Conservation (phyloP, 2,329 filamentous ascomycete species). For the Dothideomycetes sp. region DNA sequence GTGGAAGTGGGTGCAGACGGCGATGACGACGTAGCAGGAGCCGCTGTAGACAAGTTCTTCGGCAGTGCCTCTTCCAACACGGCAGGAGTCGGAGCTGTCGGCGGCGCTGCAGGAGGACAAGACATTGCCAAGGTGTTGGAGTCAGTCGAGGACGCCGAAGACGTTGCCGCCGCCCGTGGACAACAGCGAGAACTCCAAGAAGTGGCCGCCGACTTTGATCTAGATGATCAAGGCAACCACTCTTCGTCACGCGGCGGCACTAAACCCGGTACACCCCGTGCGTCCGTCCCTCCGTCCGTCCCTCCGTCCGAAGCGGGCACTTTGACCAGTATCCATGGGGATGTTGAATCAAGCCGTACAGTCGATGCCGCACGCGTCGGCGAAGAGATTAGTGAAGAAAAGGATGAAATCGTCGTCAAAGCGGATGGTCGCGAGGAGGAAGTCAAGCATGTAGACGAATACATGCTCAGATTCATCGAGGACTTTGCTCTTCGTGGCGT, state of each 20-base stretch:
- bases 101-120: constrained; percentile 51
- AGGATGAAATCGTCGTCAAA: constrained; percentile 11
- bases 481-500: constrained; percentile 15
- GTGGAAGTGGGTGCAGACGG: constrained; percentile 27
- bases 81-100: constrained; percentile 38
- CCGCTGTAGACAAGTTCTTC: constrained; percentile 77
- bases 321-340: too few species aligned
- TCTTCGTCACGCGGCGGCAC: too few species aligned
- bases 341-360: not conserved
- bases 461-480: constrained; percentile 25
- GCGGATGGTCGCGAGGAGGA: constrained; percentile 31
- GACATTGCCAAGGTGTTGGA: constrained; percentile 65
- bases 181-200: constrained; percentile 68
- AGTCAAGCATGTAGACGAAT: constrained; percentile 58
- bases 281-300: constrained; percentile 27
- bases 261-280: constrained; percentile 28
- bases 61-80: constrained; percentile 47
- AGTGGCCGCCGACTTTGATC: constrained; percentile 68
- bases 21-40: constrained; percentile 58
- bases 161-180: constrained; percentile 74
- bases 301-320: too few species aligned
- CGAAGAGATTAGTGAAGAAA: constrained; percentile 17
- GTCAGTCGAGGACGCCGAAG: constrained; percentile 84
- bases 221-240: constrained; percentile 58
- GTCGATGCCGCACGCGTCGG: not conserved